Conservation (phyloP, 148 eudicot genomes). For the Silene conica region DNA sequence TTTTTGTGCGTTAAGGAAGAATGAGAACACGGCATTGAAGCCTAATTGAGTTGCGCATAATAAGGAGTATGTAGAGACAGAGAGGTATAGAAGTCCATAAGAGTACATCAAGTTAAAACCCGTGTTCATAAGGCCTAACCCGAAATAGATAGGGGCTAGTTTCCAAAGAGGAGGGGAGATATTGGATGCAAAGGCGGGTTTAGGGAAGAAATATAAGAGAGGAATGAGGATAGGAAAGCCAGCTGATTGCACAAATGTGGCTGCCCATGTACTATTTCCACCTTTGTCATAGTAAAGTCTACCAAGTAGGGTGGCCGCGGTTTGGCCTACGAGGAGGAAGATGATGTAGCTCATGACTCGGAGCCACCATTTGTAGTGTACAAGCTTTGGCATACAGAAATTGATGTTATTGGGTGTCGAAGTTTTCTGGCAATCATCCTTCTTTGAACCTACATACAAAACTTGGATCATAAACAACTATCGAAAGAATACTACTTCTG, state of each 20-base stretch:
- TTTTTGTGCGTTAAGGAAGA: conserved; percentile 40
- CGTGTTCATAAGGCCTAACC: conserved; percentile 20
- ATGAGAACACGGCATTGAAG: conserved; percentile 44
- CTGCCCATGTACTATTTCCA: conserved; percentile 48
- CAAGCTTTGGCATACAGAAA: conserved; percentile 17
- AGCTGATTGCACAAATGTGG: conserved; percentile 42
- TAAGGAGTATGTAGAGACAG: conserved; percentile 51
- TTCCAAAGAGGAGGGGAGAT: not conserved
- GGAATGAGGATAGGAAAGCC: conserved; percentile 40
- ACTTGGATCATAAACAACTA: too few species aligned
- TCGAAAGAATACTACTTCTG: too few species aligned
- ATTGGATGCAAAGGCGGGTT: not conserved
- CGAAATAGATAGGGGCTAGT: conserved; percentile 19
- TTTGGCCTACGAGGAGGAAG: conserved; percentile 35
- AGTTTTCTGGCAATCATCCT: not conserved
- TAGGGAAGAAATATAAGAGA: conserved; percentile 13
- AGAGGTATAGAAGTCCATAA: conserved; percentile 39
- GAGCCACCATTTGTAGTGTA: conserved; percentile 33
- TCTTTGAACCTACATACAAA: conserved; percentile 22
- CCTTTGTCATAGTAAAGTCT: conserved; percentile 40
- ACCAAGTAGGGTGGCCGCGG: conserved; percentile 32
- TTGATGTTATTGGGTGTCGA: not conserved
- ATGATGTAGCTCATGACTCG: conserved; percentile 26
- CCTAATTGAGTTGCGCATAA: conserved; percentile 45
- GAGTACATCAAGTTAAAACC: conserved; percentile 35